phyloP scores from a whole-genome alignment of 331 rosid genomes.

The Dryas integrifolia region DNA sequence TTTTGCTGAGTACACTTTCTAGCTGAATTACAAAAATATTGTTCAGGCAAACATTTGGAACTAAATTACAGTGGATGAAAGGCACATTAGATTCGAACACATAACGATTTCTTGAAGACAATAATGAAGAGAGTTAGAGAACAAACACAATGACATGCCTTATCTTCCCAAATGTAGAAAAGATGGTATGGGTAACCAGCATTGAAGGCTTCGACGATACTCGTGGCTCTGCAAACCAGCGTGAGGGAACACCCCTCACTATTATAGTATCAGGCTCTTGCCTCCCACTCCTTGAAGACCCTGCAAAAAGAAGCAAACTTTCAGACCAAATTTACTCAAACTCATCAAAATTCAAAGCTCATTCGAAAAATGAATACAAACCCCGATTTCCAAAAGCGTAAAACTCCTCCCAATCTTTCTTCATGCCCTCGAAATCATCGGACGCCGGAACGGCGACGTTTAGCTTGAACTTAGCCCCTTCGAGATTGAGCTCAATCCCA shows the following conservation, averaged over 20 bases:
- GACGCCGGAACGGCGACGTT: constrained; percentile 44
- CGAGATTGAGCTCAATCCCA: constrained; percentile 72
- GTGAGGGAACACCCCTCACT: constrained; percentile 66
- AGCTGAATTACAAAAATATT: background rate
- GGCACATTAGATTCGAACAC: background rate
- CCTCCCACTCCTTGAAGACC: constrained; percentile 49
- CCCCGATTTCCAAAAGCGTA: constrained; percentile 59
- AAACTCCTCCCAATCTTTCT: constrained; percentile 66
- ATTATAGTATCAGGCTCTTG: constrained; percentile 70
- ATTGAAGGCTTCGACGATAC: constrained; percentile 94
- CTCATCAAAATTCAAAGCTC: background rate
- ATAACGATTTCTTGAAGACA: background rate
- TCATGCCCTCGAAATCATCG: constrained; percentile 61
- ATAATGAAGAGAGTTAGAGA: background rate
- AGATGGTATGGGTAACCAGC: constrained; percentile 90
- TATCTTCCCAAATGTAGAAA: constrained; percentile 82
- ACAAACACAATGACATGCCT: constrained; percentile 39
- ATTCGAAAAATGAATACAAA: constrained; percentile 12
- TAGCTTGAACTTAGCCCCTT: constrained; percentile 69
- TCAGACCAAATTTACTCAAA: constrained; percentile 16
- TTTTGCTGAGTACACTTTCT: background rate
- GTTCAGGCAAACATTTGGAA: background rate
- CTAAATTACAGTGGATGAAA: background rate
- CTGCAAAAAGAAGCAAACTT: constrained; percentile 27
- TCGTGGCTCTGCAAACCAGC: constrained; percentile 92